phyloP scores from a whole-genome alignment of 2,329 filamentous ascomycete species.

The Fusarium chaquense region DNA sequence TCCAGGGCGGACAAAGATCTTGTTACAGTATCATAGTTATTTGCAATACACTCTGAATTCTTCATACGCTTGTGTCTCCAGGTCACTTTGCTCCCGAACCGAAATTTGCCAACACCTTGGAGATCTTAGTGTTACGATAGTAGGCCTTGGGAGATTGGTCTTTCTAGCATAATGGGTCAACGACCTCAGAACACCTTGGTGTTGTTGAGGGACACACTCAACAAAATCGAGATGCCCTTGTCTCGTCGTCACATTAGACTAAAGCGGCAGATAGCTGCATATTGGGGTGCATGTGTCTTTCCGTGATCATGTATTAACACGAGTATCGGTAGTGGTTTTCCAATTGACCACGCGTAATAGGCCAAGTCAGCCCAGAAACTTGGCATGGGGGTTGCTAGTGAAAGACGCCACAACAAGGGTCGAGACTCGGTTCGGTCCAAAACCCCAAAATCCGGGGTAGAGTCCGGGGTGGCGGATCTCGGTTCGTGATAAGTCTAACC shows the following conservation, averaged over 20 bases:
- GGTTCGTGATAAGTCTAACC: slow-evolving; percentile 33
- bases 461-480: slow-evolving; percentile 13
- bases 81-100: background rate
- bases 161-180: background rate
- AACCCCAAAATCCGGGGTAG: slow-evolving; percentile 25
- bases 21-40: slow-evolving; percentile 2
- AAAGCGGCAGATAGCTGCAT: background rate
- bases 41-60: background rate
- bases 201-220: background rate
- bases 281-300: background rate
- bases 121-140: too few species aligned
- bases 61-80: background rate
- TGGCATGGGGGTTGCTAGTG: slow-evolving; percentile 5
- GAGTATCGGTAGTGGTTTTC: background rate
- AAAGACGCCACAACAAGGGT: background rate
- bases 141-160: background rate
- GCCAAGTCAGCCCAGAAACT: slow-evolving; percentile 1
- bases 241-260: background rate
- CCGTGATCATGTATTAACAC: background rate
- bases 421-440: slow-evolving; percentile 37
- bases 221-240: background rate
- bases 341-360: slow-evolving; percentile 17
- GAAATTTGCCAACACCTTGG: background rate
- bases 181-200: background rate
- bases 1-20: background rate